Base-by-base conservation (phyloP, 2,329 filamentous ascomycete genomes). In the Cryphonectria naterciae region DNA sequence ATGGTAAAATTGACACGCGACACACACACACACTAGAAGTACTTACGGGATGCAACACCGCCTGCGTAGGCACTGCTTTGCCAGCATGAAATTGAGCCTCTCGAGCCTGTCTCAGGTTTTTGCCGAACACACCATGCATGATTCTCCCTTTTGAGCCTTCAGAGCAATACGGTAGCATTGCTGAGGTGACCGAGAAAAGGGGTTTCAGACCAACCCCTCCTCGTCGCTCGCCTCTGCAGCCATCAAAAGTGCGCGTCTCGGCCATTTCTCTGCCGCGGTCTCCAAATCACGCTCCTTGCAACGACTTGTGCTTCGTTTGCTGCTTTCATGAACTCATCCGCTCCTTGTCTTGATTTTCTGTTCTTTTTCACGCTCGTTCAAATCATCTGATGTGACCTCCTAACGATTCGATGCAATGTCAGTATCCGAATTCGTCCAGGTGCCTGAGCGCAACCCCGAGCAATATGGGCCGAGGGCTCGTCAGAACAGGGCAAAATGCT, bases 381-480 rank as follows among this genome's bases (percentile, higher is more conserved):
- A 13, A 37, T 39, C 37, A 37, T 3, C 58, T 39, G 13, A 13
- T 25, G 8, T 28, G 10, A 4, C 46, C 10, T 43, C 13, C 46
- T 25, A 22, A 37, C 11, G 19, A 17, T 7, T 19, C 17, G 17
- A 28, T 41, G 15, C 65, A 32, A 63, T 70, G 68, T 72, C 67
- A 62, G 32, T 54, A 25, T 54, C 66, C n/a, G 68, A 49, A 8
- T 72, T 73, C 56, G 49, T 43, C 28, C 66, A 69, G 17, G 87
- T 88, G 74, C 86, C 90, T 2, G 89, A 91, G 74, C 88, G 89
- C 75, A 92, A 91, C 78, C 88, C 89, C 1, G 88, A 91, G 74
- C 89, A 89, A 67, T 83, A 83, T 74, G 79, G 79, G 22, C 72
- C 78, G 17, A 74, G 77, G 17, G 78, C 80, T 22, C 77, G 80